phyloP scores from a whole-genome alignment of 2,329 filamentous ascomycete genomes.

The Cladosporium sp. region DNA sequence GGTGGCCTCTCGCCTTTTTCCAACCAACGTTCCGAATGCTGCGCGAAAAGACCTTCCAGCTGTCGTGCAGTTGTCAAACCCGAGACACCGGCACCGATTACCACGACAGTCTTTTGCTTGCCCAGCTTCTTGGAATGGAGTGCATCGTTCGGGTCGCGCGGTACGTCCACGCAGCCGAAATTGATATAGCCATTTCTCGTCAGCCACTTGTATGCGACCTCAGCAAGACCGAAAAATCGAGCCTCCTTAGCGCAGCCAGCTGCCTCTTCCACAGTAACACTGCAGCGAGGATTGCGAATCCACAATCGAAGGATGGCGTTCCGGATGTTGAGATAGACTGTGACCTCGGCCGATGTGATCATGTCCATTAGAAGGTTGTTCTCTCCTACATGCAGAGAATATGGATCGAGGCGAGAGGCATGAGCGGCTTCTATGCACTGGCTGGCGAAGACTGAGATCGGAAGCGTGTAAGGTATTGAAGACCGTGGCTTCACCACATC shows the following conservation, averaged over 20 bases:
- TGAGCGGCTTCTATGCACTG: constrained; percentile 89
- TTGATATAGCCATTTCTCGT: constrained; percentile 91
- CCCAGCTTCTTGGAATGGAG: constrained; percentile 36
- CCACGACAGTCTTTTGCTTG: constrained; percentile 68
- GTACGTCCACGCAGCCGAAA: constrained; percentile 82
- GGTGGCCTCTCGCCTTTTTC: constrained; percentile 64
- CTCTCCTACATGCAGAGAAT: constrained; percentile 78
- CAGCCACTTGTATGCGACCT: constrained; percentile 88
- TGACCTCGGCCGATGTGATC: constrained; percentile 83
- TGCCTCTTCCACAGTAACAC: constrained; percentile 78
- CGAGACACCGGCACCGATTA: constrained; percentile 92
- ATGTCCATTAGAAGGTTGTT: constrained; percentile 74
- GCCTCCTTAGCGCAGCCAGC: constrained; percentile 82
- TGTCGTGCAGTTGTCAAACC: constrained; percentile 90
- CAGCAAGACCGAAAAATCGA: constrained; percentile 84
- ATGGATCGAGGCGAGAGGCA: constrained; percentile 83
- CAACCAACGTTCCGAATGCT: constrained; percentile 66
- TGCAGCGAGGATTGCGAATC: constrained; percentile 78
- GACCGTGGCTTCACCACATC: constrained; percentile 41
- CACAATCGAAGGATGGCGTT: constrained; percentile 91
- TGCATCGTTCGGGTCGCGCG: constrained; percentile 28
- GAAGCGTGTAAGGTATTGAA: constrained; percentile 73
- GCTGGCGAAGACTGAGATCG: constrained; percentile 73
- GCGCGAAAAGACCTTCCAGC: constrained; percentile 76
- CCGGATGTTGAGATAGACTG: constrained; percentile 90